Base-by-base conservation (phyloP, 1,284 basidiomycete species). In the Tilletia setariae region DNA sequence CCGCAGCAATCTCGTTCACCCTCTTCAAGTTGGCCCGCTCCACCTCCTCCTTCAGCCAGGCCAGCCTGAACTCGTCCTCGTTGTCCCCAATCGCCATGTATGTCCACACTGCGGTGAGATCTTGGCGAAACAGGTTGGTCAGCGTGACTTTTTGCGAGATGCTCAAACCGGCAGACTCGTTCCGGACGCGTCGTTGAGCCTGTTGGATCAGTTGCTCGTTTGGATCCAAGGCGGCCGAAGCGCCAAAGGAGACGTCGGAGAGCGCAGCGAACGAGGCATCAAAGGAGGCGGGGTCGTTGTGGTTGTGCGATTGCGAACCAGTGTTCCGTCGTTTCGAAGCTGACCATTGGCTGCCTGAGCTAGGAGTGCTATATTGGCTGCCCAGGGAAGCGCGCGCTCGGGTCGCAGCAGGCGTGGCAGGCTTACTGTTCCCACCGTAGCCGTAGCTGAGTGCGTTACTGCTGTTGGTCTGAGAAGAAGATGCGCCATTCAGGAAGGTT, bases 31-130 rank as follows among this genome's bases (percentile, higher is more conserved):
- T 61, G 2, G 35, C 56, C 56, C 56, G 28, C 56, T 61, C 56
- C 15, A 61, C 56, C 56, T 61, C 56, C 56, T 61, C 56, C 56
- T 61, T 61, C 56, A 61, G 35, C 56, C 56, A 61, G n/a, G 56
- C 56, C 28, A 61, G 28, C 28, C 56, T 25, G 28, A 61, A 61
- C 56, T 61, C 56, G 28, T 61, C 56, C 56, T 61, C 56, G n/a
- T 61, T 32, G 28, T 61, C 56, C 13, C 32, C 56, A 61, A 61
- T 61, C 16, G 56, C 56, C 56, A 61, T 61, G 28, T 61, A 61
- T 15, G 56, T 61, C 56, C 56, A 61, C 56, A 61, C 56, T 30
- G 56, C 56, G 2, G 56, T 61, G 15, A 61, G 30, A 30, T 61
- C 56, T 15, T 32, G 32, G 2, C 56, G 56, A 30, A 61, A 61